Percentiles rank a stretch among this genome's conserved stretches.
These are phyloP conservation scores for Akanthomyces dipterigenus DNA, from an alignment of 2,329 filamentous ascomycete species.

Conservation along the genomic window DNA sequence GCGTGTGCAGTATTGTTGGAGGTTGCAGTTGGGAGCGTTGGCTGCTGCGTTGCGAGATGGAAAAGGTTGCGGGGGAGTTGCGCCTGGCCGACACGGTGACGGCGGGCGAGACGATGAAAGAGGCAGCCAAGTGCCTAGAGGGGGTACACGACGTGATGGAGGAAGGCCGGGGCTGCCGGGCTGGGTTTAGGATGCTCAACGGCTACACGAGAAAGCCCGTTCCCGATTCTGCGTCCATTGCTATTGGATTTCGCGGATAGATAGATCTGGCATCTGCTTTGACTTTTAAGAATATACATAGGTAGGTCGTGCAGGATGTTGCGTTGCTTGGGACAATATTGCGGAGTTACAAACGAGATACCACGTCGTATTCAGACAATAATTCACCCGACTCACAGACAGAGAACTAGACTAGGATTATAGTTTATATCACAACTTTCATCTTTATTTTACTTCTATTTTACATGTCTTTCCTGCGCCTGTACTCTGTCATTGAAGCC, in stretches of 20 bases:
- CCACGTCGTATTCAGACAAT: neutral
- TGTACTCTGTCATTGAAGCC: neutral
- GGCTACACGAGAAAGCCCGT: conserved; percentile 56
- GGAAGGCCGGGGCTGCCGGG: conserved; percentile 53
- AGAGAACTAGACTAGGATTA: neutral
- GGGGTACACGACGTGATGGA: conserved; percentile 55
- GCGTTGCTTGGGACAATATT: neutral
- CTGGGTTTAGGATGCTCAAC: conserved; percentile 54
- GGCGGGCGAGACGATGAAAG: conserved; percentile 42
- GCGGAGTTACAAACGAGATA: neutral
- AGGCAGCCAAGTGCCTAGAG: conserved; percentile 54
- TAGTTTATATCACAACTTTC: no score
- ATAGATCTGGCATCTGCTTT: neutral
- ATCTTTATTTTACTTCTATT: no score
- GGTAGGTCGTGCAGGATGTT: neutral
- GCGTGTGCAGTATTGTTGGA: conserved; percentile 73
- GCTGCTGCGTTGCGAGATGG: conserved; percentile 80
- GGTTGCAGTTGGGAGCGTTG: conserved; percentile 95
- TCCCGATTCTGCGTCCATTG: neutral
- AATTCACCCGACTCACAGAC: neutral
- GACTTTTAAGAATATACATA: neutral
- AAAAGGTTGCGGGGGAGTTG: conserved; percentile 65
- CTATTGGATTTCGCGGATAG: conserved; percentile 5
- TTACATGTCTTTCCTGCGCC: no score
- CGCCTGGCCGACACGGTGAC: conserved; percentile 47